Percentiles rank a stretch among this genome's conserved stretches.
phyloP scores from a whole-genome alignment of 176 grass and related monocot species.

The Cenchrus fungigraminus region DNA sequence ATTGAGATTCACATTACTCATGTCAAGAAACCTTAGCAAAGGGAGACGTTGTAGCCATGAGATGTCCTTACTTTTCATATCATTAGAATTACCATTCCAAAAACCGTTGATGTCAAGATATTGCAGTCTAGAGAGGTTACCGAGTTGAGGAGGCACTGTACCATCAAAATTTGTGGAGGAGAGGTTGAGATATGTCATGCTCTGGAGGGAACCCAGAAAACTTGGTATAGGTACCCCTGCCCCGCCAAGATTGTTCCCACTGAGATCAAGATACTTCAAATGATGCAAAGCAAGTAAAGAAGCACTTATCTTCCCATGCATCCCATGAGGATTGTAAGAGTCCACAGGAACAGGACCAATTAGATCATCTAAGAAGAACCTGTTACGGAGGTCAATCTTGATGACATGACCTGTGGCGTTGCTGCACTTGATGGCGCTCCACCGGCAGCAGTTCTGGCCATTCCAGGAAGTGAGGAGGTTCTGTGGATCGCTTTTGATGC shows the following conservation, averaged over 20 bases:
- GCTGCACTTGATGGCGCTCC: too few relatives aligned
- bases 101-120: slow-evolving; percentile 3
- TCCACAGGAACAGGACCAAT: too few relatives aligned
- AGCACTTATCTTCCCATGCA: slow-evolving; percentile 24
- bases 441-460: too few relatives aligned
- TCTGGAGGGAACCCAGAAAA: slow-evolving; percentile 37
- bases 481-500: too few relatives aligned
- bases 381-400: too few relatives aligned
- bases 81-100: neutral
- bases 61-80: neutral
- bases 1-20: neutral
- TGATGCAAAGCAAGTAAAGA: neutral
- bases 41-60: slow-evolving; percentile 29
- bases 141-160: slow-evolving; percentile 35
- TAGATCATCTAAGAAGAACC: too few relatives aligned
- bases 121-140: slow-evolving; percentile 39
- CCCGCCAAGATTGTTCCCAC: slow-evolving; percentile 18
- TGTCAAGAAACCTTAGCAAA: slow-evolving; percentile 34
- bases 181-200: slow-evolving; percentile 46
- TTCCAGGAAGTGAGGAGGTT: too few relatives aligned
- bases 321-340: neutral
- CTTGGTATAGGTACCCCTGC: neutral
- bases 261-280: slow-evolving; percentile 46
- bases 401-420: too few relatives aligned
- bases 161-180: neutral